Evolutionary conservation across 1,139 yeast species (phyloP), one percentile per base, ranked within the genome.

Genomic region (Debaryomycetaceae sp.): DNA sequence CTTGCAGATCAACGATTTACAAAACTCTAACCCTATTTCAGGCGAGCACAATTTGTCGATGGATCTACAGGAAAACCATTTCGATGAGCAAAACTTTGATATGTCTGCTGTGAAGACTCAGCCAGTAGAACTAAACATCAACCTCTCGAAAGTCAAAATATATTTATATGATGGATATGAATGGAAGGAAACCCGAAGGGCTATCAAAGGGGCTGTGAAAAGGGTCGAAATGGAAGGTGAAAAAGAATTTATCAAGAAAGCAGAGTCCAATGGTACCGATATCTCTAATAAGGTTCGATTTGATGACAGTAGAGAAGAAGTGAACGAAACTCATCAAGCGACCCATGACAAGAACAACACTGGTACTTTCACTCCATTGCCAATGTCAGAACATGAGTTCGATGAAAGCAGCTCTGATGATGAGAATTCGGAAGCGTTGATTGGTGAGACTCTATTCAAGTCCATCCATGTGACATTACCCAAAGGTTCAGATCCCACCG

Each of bases 101-200:
- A 40, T 41, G 3, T 44, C 44, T 4, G 44, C 42, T 14, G 22
- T 40, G 11, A 46, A 45, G 27, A 56, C 59, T 20, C 60, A 59
- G 38, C 75, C 75, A 1, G 49, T 68, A 3, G 60, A 58, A 38
- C 36, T 72, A 24, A 66, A 64, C 42, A 49, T 72, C 5, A 70
- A 68, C 45, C 55, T 76, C 7, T 59, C 72, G 5, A 72, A 70
- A 39, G 62, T 75, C 0, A 63, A 63, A 4, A 65, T 93, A 48
- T 81, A 78, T 47, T 65, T 93, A 36, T 83, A 80, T 59, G 99
- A 93, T 66, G 99, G 99, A 0, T 93, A 84, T 58, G 99, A 93
- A 59, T 90, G 98, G 96, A 78, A 78, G 46, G 81, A 80, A 41
- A 89, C 98, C 0, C 73, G 96, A 49, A 75, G 72, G 37, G 74